Evolutionary conservation across 2,329 filamentous ascomycete genomes (phyloP).

Genomic region (Aspergillus cejpii): DNA sequence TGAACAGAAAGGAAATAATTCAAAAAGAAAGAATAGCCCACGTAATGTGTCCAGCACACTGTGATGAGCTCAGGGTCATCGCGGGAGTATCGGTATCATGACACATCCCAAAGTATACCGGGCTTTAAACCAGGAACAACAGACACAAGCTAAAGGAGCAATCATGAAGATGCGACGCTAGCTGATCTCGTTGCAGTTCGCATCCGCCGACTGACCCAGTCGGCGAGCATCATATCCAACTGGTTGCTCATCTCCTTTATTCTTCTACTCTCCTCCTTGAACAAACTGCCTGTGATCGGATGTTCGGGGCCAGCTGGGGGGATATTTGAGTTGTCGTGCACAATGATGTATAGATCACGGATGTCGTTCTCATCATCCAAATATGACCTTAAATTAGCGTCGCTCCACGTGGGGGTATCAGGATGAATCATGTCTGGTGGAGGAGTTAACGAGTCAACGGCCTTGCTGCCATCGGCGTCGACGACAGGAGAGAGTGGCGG

Average conservation of each 20-base stretch:
- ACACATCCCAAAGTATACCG: not conserved
- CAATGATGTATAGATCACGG: constrained; percentile 79
- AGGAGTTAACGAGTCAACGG: constrained; percentile 41
- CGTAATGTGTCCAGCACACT: constrained; percentile 20
- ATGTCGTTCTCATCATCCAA: constrained; percentile 87
- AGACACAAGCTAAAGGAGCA: constrained; percentile 2
- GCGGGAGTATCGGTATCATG: not conserved
- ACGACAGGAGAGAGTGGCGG: constrained; percentile 51
- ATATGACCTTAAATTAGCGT: constrained; percentile 76
- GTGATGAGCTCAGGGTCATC: constrained; percentile 13
- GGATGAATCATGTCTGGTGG: constrained; percentile 53
- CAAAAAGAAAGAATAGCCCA: constrained; percentile 1
- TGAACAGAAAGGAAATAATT: constrained; percentile 10
- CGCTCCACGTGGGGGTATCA: constrained; percentile 68
- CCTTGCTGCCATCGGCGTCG: constrained; percentile 25
- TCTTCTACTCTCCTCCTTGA: constrained; percentile 78
- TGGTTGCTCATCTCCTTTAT: constrained; percentile 82
- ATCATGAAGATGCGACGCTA: constrained; percentile 2
- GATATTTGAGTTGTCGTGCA: constrained; percentile 85
- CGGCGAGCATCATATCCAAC: constrained; percentile 78
- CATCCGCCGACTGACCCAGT: constrained; percentile 58
- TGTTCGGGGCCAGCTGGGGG: constrained; percentile 75
- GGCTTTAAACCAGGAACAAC: not conserved
- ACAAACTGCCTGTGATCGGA: constrained; percentile 71
- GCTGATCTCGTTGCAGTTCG: constrained; percentile 18